These are phyloP conservation scores for Entomortierella chlamydospora DNA, from an alignment of 192 early-diverging fungal genomes.

Conservation along the genomic window DNA sequence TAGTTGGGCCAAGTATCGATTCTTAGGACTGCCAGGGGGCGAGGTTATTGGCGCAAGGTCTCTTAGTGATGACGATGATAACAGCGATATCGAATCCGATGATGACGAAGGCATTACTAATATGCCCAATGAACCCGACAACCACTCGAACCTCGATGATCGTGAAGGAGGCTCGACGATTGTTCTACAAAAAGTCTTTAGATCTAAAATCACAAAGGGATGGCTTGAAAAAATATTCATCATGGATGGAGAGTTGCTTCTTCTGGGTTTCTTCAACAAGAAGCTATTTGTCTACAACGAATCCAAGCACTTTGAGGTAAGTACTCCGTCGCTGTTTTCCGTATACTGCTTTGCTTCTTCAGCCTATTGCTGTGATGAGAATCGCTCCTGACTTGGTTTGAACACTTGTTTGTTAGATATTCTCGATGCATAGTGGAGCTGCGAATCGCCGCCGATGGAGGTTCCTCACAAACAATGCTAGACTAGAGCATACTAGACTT, in stretches of 20 bases:
- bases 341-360: neutral
- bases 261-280: slow-evolving; percentile 81
- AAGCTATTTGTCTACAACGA: slow-evolving; percentile 79
- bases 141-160: neutral
- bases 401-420: slow-evolving; percentile 40
- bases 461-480: slow-evolving; percentile 61
- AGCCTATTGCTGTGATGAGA: too few relatives aligned
- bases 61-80: slow-evolving; percentile 5
- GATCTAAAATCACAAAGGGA: slow-evolving; percentile 78
- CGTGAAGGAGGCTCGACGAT: slow-evolving; percentile 29
- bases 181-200: slow-evolving; percentile 63
- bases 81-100: slow-evolving; percentile 1
- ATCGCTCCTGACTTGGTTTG: too few relatives aligned
- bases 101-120: neutral
- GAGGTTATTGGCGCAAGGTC: slow-evolving; percentile 17
- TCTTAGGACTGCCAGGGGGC: slow-evolving; percentile 40
- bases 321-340: neutral
- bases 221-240: slow-evolving; percentile 73
- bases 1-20: slow-evolving; percentile 63
- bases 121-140: neutral
- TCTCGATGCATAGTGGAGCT: slow-evolving; percentile 80
- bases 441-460: slow-evolving; percentile 78
- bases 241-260: slow-evolving; percentile 64
- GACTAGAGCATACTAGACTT: slow-evolving; percentile 64
- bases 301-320: slow-evolving; percentile 71